Conservation (phyloP, 2,329 filamentous ascomycete species). For the Didymella arachidicola region DNA sequence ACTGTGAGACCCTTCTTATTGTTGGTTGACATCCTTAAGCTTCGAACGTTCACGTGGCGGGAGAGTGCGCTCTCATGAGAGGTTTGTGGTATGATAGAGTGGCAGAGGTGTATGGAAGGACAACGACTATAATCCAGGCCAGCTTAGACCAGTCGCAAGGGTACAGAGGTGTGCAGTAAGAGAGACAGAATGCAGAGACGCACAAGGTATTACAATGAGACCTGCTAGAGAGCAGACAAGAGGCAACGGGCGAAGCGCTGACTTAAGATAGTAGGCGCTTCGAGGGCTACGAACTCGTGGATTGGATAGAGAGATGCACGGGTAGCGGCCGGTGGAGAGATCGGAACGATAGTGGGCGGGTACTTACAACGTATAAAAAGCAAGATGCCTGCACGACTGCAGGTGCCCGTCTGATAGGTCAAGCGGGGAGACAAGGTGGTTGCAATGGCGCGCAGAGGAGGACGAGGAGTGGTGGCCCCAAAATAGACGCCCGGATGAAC, state of each 20-base stretch:
- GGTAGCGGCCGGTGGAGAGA: conserved; percentile 41
- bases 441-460: conserved; percentile 41
- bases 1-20: conserved; percentile 54
- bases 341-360: conserved; percentile 48
- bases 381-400: conserved; percentile 42
- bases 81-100: conserved; percentile 22
- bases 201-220: conserved; percentile 53
- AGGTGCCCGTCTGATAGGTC: conserved; percentile 46
- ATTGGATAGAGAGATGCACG: conserved; percentile 45
- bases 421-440: conserved; percentile 39
- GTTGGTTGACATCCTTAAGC: conserved; percentile 57
- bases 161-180: conserved; percentile 28
- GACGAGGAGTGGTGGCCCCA: conserved; percentile 42
- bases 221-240: conserved; percentile 51
- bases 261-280: conserved; percentile 54
- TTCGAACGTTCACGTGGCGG: conserved; percentile 40
- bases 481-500: conserved; percentile 53
- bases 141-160: conserved; percentile 50
- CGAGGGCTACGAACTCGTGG: conserved; percentile 33
- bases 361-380: conserved; percentile 51
- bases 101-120: conserved; percentile 36
- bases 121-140: conserved; percentile 49
- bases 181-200: conserved; percentile 41
- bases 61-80: conserved; percentile 47
- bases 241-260: conserved; percentile 48